A percentile compares a stretch with the other conserved stretches of the same genome.
Evolutionary conservation across 1,284 basidiomycete genomes (phyloP).

Genomic region (Ustilago trichophora): DNA sequence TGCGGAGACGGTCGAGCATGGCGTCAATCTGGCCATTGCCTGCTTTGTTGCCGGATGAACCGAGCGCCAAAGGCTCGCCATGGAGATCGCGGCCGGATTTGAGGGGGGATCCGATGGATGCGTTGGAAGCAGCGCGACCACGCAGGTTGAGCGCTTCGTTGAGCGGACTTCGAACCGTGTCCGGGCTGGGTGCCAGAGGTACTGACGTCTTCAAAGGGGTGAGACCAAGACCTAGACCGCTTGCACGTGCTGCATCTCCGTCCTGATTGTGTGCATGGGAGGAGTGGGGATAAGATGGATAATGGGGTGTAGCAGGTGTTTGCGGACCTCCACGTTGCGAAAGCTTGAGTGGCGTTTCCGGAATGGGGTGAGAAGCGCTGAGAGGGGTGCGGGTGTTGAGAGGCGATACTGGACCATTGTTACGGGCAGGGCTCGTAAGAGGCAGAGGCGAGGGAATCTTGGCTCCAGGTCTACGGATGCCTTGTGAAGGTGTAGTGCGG

Average conservation of each 20-base stretch:
- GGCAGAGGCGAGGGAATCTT: constrained; percentile 44
- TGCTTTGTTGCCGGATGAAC: constrained; percentile 8
- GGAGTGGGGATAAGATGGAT: constrained; percentile 19
- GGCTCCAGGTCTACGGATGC: constrained; percentile 40
- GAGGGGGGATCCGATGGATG: constrained; percentile 32
- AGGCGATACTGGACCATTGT: constrained; percentile 25
- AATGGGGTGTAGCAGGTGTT: constrained; percentile 44
- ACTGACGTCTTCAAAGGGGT: constrained; percentile 38
- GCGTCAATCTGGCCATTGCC: constrained; percentile 32
- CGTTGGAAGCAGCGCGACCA: constrained; percentile 20
- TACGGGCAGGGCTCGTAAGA: constrained; percentile 42
- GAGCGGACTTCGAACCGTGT: constrained; percentile 24
- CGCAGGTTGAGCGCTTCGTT: constrained; percentile 32
- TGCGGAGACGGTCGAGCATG: constrained; percentile 45
- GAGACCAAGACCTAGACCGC: constrained; percentile 43
- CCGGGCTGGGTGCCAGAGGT: constrained; percentile 30
- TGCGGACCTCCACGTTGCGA: constrained; percentile 43
- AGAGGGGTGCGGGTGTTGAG: constrained; percentile 50
- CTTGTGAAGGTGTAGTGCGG: constrained; percentile 27
- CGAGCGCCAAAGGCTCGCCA: constrained; percentile 19
- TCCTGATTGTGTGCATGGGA: constrained; percentile 9
- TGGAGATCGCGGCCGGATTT: constrained; percentile 25
- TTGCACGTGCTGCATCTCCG: constrained; percentile 29
- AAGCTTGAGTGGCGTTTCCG: constrained; percentile 57
- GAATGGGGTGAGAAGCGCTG: constrained; percentile 53